These are phyloP conservation scores for Trametes villosa DNA, from an alignment of 768 basidiomycete genomes.

Conservation along the genomic window DNA sequence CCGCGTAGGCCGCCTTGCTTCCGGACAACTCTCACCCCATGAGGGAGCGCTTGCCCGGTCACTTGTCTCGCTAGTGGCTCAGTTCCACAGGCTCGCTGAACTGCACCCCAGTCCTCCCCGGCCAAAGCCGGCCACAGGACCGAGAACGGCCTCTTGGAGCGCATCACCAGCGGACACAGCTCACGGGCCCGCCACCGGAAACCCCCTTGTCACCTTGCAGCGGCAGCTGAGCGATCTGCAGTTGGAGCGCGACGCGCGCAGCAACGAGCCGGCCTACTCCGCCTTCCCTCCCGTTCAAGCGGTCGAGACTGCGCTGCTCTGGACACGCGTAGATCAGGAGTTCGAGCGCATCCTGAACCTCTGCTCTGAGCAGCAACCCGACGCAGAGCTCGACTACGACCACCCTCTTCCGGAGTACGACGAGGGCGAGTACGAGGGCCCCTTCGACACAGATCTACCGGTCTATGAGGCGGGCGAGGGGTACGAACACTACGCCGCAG, in stretches of 20 bases:
- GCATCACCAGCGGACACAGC: slow-evolving; percentile 17
- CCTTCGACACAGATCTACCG: slow-evolving; percentile 29
- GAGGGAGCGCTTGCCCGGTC: slow-evolving; percentile 70
- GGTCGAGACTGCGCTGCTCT: slow-evolving; percentile 69
- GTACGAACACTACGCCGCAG: slow-evolving; percentile 8
- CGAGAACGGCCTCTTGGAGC: slow-evolving; percentile 35
- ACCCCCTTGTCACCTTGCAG: slow-evolving; percentile 63
- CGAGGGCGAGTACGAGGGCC: slow-evolving; percentile 25
- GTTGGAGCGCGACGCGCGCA: slow-evolving; percentile 53
- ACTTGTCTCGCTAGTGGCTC: slow-evolving; percentile 68
- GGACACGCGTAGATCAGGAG: slow-evolving; percentile 75
- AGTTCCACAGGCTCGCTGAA: slow-evolving; percentile 60
- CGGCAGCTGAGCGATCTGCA: slow-evolving; percentile 73
- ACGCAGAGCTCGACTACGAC: slow-evolving; percentile 10
- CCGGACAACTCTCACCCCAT: slow-evolving; percentile 41
- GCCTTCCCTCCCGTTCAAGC: slow-evolving; percentile 48
- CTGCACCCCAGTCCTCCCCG: slow-evolving; percentile 9
- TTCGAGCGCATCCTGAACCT: slow-evolving; percentile 70
- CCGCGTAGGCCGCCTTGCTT: slow-evolving; percentile 54
- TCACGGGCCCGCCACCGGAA: slow-evolving; percentile 27
- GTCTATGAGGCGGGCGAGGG: slow-evolving; percentile 32
- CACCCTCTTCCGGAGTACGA: slow-evolving; percentile 38
- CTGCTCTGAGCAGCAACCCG: slow-evolving; percentile 55
- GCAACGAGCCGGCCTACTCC: slow-evolving; percentile 25
- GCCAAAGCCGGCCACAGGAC: slow-evolving; percentile 5